Evolutionary conservation across 257 asterid genomes (phyloP).

Genomic region (Solanum chiquidenum): DNA sequence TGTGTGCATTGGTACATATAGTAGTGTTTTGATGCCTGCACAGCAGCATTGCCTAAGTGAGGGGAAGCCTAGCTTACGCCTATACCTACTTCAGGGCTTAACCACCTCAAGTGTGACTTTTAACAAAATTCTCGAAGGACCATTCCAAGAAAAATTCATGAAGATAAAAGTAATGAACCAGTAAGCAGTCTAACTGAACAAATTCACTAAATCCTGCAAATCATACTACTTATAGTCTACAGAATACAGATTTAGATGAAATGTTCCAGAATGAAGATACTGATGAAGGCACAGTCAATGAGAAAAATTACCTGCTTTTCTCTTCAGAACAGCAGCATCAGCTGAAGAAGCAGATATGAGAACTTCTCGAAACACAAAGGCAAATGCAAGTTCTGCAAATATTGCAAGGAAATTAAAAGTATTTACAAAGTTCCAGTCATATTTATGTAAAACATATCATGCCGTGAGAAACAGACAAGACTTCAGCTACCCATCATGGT

Average conservation of each 20-base stretch:
- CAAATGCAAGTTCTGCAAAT: conserved; percentile 63
- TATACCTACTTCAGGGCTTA: neutral
- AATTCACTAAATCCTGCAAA: neutral
- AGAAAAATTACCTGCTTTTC: conserved; percentile 67
- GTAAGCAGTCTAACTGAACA: neutral
- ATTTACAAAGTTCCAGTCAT: neutral
- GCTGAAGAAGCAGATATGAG: conserved; percentile 17
- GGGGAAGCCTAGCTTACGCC: neutral
- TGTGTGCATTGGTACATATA: neutral
- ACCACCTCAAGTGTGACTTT: neutral
- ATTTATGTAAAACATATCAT: neutral
- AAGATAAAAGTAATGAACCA: neutral
- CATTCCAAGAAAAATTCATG: neutral
- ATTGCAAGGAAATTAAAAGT: conserved; percentile 6
- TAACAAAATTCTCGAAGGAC: neutral
- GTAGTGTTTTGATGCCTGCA: neutral
- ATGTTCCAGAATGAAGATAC: neutral
- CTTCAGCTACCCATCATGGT: neutral
- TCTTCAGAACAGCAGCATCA: conserved; percentile 50
- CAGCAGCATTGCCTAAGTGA: neutral
- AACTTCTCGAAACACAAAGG: conserved; percentile 90
- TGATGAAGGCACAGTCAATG: neutral
- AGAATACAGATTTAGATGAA: neutral
- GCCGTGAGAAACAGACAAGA: neutral
- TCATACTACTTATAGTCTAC: neutral